Conservation (phyloP, 805 yeast genomes). For the Myxozyma neotropica region DNA sequence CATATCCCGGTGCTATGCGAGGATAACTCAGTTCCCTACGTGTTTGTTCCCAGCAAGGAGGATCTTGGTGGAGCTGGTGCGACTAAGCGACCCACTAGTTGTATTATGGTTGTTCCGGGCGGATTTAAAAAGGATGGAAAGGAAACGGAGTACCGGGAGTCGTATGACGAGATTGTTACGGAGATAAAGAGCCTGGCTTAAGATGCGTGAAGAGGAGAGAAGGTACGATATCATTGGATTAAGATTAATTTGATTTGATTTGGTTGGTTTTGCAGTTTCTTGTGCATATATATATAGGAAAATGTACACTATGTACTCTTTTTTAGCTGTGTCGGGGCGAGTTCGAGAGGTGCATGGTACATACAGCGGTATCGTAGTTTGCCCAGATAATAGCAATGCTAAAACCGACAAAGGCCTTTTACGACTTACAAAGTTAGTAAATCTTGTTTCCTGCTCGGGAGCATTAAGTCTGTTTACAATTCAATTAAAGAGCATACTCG, state of each 20-base stretch:
- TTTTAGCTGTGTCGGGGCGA: too few relatives aligned
- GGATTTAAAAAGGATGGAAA: constrained; percentile 77
- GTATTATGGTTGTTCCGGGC: constrained; percentile 96
- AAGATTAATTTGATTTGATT: too few relatives aligned
- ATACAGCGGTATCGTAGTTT: too few relatives aligned
- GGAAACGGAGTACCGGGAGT: constrained; percentile 85
- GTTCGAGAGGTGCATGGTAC: too few relatives aligned
- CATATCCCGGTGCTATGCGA: constrained; percentile 98
- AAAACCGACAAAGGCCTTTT: too few relatives aligned
- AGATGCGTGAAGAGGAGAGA: too few relatives aligned
- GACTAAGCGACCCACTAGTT: constrained; percentile 97
- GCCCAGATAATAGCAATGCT: too few relatives aligned
- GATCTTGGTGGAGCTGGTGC: constrained; percentile 99
- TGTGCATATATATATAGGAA: too few relatives aligned
- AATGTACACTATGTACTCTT: too few relatives aligned
- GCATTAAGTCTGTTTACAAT: neutral
- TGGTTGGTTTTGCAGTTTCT: too few relatives aligned
- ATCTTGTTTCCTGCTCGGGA: neutral
- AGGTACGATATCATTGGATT: too few relatives aligned
- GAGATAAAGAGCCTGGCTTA: constrained; percentile 56
- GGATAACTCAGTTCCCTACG: constrained; percentile 85
- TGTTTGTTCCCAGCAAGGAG: constrained; percentile 95
- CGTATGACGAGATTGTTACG: constrained; percentile 90
- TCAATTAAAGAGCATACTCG: neutral
- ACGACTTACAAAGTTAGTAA: too few relatives aligned